These are phyloP conservation scores for Tetrapisispora iriomotensis DNA, from an alignment of 805 yeast species.

Conservation along the genomic window DNA sequence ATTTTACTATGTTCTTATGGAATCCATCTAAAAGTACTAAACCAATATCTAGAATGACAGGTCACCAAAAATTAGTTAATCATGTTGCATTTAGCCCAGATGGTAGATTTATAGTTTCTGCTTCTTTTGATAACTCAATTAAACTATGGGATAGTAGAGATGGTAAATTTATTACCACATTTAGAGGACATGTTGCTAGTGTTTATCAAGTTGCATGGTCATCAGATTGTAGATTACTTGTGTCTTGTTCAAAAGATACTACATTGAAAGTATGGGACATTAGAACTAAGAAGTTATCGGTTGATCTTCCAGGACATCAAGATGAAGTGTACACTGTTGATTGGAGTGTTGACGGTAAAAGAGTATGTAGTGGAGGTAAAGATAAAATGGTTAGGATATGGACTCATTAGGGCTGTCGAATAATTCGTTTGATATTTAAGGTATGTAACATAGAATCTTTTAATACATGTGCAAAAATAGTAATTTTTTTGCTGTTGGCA, in stretches of 20 bases:
- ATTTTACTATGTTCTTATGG: slow-evolving; percentile 97
- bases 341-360: slow-evolving; percentile 92
- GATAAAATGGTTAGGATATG: slow-evolving; percentile 90
- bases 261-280: slow-evolving; percentile 96
- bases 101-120: slow-evolving; percentile 81
- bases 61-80: slow-evolving; percentile 93
- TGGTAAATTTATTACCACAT: slow-evolving; percentile 81
- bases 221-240: slow-evolving; percentile 82
- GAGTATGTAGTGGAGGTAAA: slow-evolving; percentile 96
- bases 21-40: slow-evolving; percentile 72
- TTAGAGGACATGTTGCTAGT: slow-evolving; percentile 95
- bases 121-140: slow-evolving; percentile 90
- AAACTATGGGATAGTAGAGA: slow-evolving; percentile 94
- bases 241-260: slow-evolving; percentile 91
- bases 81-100: slow-evolving; percentile 95
- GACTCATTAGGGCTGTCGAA: slow-evolving; percentile 67
- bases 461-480: no score
- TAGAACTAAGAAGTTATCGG: slow-evolving; percentile 68
- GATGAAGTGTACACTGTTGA: slow-evolving; percentile 97
- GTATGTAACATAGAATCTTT: background rate
- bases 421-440: no score
- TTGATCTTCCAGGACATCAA: slow-evolving; percentile 90
- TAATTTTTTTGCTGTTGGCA: no score
- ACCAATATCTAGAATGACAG: slow-evolving; percentile 90
- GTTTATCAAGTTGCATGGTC: slow-evolving; percentile 98